phyloP scores from a whole-genome alignment of 2,329 filamentous ascomycete species.

The Phymatotrichopsis omnivora region DNA sequence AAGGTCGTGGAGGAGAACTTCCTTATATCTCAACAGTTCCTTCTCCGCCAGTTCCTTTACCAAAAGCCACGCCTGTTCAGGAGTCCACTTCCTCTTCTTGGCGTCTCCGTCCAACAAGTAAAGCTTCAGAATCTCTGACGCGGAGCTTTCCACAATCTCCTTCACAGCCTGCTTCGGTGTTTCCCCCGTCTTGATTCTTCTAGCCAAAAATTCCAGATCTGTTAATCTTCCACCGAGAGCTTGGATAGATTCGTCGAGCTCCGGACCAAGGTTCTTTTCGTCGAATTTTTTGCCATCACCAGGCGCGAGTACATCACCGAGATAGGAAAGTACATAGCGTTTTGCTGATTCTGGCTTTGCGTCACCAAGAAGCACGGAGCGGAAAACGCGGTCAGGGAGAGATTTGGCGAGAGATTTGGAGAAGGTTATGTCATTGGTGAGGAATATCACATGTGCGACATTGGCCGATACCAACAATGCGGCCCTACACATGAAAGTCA shows the following conservation, averaged over 20 bases:
- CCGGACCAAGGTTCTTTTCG: constrained; percentile 34
- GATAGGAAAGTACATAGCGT: constrained; percentile 75
- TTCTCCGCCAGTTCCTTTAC: constrained; percentile 66
- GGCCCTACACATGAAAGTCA: constrained; percentile 45
- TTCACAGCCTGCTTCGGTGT: constrained; percentile 67
- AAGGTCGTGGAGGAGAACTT: constrained; percentile 64
- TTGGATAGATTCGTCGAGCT: constrained; percentile 72
- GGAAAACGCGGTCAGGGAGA: constrained; percentile 82
- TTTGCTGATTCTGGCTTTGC: constrained; percentile 78
- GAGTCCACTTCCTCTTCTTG: constrained; percentile 55
- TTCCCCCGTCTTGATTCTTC: constrained; percentile 78
- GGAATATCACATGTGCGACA: constrained; percentile 85
- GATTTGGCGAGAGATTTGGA: constrained; percentile 79
- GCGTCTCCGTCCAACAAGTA: constrained; percentile 58
- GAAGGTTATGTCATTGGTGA: constrained; percentile 82
- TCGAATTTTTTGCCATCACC: not conserved
- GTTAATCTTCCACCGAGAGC: constrained; percentile 84
- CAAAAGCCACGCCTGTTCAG: constrained; percentile 82
- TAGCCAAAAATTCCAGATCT: constrained; percentile 87
- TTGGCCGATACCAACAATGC: constrained; percentile 76
- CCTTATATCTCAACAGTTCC: constrained; percentile 66
- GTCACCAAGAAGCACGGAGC: constrained; percentile 74
- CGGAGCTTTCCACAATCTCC: constrained; percentile 81
- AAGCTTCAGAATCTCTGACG: constrained; percentile 86
- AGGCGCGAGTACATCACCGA: constrained; percentile 40